These are phyloP conservation scores for Paxillus involutus DNA, from an alignment of 768 basidiomycete species.

Conservation along the genomic window DNA sequence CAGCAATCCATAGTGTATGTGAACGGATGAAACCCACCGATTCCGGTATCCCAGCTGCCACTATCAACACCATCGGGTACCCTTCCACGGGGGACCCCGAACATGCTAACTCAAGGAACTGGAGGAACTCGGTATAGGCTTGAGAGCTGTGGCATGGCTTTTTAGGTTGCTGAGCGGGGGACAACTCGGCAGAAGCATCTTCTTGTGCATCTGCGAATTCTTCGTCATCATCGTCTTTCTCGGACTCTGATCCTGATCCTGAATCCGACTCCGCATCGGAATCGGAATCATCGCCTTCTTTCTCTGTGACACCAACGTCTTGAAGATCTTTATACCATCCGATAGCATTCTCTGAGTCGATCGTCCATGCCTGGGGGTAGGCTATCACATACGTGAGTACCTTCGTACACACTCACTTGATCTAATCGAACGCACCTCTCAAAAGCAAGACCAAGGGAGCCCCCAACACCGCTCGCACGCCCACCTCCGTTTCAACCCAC, in stretches of 20 bases:
- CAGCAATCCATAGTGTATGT: neutral
- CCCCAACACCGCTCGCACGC: slow-evolving; percentile 70
- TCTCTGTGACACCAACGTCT: slow-evolving; percentile 10
- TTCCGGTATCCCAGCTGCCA: slow-evolving; percentile 78
- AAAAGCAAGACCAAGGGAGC: slow-evolving; percentile 70
- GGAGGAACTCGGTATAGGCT: slow-evolving; percentile 73
- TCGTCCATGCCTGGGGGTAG: slow-evolving; percentile 63
- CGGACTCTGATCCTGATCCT: slow-evolving; percentile 16
- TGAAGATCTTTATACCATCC: slow-evolving; percentile 33
- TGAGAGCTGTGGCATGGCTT: slow-evolving; percentile 26
- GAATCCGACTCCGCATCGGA: slow-evolving; percentile 25
- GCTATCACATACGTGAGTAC: slow-evolving; percentile 38
- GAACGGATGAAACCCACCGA: slow-evolving; percentile 42
- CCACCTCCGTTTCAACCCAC: slow-evolving; percentile 68
- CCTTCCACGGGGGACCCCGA: slow-evolving; percentile 75
- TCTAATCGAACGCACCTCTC: slow-evolving; percentile 50
- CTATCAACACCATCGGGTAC: slow-evolving; percentile 79
- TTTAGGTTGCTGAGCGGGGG: neutral
- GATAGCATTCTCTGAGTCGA: slow-evolving; percentile 17
- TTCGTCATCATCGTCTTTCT: slow-evolving; percentile 31
- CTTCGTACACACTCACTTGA: neutral
- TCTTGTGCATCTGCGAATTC: slow-evolving; percentile 33
- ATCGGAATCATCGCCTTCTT: slow-evolving; percentile 34
- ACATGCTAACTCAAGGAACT: slow-evolving; percentile 78
- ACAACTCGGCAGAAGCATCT: neutral